Conservation (phyloP, 345 rosid species). For the Murraya paniculata region DNA sequence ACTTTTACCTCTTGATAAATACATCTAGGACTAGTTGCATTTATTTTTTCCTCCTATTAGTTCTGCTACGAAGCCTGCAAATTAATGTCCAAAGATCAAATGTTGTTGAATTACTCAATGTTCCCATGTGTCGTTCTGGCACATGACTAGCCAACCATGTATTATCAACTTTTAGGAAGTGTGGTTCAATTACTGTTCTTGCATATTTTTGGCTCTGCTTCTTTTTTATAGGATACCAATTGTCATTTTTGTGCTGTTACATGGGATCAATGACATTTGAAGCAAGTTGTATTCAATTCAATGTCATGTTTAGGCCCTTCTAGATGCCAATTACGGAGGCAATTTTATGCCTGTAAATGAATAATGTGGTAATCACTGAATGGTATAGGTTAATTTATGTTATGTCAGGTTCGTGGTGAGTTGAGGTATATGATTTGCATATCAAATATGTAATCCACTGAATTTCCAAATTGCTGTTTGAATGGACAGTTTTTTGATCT, state of each 20-base stretch:
- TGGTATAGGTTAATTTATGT: not conserved
- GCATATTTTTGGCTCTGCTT: not conserved
- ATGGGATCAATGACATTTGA: not conserved
- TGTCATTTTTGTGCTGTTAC: not conserved
- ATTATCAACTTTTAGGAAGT: not conserved
- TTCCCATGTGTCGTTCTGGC: no score
- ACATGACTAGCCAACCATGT: not conserved
- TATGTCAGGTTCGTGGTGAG: not conserved
- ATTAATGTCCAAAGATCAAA: not conserved
- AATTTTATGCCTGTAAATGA: not conserved
- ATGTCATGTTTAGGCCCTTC: not conserved
- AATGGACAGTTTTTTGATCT: not conserved
- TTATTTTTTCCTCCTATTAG: not conserved
- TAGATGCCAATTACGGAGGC: not conserved
- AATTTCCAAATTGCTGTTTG: not conserved
- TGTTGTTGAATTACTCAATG: not conserved
- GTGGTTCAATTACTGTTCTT: not conserved
- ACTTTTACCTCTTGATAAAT: conserved; percentile 2
- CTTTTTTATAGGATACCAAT: not conserved
- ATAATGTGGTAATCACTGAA: not conserved
- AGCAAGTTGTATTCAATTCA: not conserved
- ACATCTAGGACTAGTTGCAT: not conserved
- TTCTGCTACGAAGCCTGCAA: not conserved
- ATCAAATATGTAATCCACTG: not conserved
- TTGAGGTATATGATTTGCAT: not conserved